Evolutionary conservation across 2,329 filamentous ascomycete species (phyloP), one percentile per base, ranked within the genome.

Genomic region (Cryphonectria radicalis): DNA sequence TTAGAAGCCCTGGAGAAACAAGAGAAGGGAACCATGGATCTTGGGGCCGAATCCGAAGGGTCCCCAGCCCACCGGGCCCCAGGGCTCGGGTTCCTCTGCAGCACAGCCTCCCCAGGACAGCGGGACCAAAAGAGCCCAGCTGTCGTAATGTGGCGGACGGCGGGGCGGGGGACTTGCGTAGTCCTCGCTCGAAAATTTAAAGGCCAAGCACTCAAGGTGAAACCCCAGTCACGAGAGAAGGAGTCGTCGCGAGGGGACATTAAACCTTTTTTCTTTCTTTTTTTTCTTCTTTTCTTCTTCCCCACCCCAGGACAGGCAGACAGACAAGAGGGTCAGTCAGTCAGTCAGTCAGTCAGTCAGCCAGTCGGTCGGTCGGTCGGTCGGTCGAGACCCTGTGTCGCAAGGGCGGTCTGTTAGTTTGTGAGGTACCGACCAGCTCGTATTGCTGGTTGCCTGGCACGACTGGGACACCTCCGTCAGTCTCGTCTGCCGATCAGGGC

Each of bases 81-180:
- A 28, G 6, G 14, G 53, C 13, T 57, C 53, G 53, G 53, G 10
- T 55, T 25, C n/a, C 8, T 14, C 11, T 59, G 28, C 28, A 28
- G 55, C 55, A 59, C 55, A 59, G 55, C 55, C 55, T 59, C 55
- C 55, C 55, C 14, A 19, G 25, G 5, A 28, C 8, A 59, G 25
- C 55, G 28, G 25, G 25, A n/a, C 19, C n/a, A 50, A 17, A 17
- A 59, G 55, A 32, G 55, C 28, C 55, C 25, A n/a, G 55, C 55
- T 11, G 55, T 59, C 55, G 55, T 59, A 59, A 59, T 59, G 55
- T 59, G 55, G 55, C 55, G 55, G 55, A 59, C 55, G 55, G 42
- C 14, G 14, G 46, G 7, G 22, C 2, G 46, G 11, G 28, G 55
- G 55, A 59, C 25, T 59, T 59, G 55, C 55, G 55, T 59, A 14